Evolutionary conservation across 2,329 filamentous ascomycete genomes (phyloP).

Genomic region (Rutstroemia sp.): DNA sequence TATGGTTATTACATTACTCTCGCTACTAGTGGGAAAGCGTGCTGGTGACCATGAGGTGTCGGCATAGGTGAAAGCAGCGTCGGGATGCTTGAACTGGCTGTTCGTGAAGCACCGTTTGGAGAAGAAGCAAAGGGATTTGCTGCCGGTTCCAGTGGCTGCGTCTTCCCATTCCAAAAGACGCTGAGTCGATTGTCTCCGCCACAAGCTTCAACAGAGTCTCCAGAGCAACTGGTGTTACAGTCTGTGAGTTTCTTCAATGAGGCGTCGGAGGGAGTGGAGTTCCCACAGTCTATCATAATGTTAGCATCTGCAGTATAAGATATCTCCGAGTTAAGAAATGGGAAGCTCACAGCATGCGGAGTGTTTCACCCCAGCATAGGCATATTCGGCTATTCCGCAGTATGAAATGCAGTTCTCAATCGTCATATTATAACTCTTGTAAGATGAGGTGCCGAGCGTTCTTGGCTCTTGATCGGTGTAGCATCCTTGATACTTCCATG

Average conservation of each 20-base stretch:
- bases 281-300: constrained; percentile 16
- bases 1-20: no score
- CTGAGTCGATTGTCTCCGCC: constrained; percentile 20
- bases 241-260: constrained; percentile 12
- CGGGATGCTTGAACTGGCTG: not conserved
- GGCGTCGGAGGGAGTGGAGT: constrained; percentile 12
- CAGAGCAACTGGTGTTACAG: constrained; percentile 25
- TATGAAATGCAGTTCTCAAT: constrained; percentile 20
- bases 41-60: not conserved
- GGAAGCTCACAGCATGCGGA: constrained; percentile 22
- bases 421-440: constrained; percentile 16
- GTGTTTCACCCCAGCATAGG: constrained; percentile 24
- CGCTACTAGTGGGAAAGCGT: no score
- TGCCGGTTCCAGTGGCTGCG: constrained; percentile 12
- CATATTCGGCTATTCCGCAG: constrained; percentile 17
- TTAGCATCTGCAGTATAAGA: not conserved
- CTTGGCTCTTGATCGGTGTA: constrained; percentile 17
- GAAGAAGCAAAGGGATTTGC: constrained; percentile 12
- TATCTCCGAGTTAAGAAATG: not conserved
- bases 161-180: constrained; percentile 22
- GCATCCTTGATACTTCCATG: constrained; percentile 23
- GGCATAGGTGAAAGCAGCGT: not conserved
- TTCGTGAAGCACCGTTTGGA: not conserved
- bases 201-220: constrained; percentile 23
- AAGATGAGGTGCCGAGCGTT: constrained; percentile 14